These are phyloP conservation scores for Cordyceps fumosorosea DNA, from an alignment of 2,329 filamentous ascomycete species.

Conservation along the genomic window DNA sequence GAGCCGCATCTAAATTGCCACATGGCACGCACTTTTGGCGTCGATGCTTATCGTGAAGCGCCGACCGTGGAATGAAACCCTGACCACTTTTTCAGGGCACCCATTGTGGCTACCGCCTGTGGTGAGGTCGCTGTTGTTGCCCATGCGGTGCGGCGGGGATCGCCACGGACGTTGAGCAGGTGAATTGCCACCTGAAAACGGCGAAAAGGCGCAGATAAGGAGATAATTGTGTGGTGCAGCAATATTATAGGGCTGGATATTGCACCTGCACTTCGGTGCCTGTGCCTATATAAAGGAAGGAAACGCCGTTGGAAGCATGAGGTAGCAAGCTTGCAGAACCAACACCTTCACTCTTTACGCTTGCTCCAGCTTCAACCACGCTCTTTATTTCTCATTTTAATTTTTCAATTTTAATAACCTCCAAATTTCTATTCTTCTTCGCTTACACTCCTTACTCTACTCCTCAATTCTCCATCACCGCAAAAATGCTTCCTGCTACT, in stretches of 20 bases:
- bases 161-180: background rate
- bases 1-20: conserved; percentile 2
- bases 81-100: background rate
- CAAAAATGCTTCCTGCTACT: background rate
- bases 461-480: background rate
- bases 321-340: background rate
- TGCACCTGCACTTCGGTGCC: too few species aligned
- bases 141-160: background rate
- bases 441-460: background rate
- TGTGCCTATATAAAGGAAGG: background rate
- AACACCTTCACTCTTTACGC: background rate
- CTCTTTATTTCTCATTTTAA: background rate
- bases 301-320: background rate
- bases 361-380: background rate
- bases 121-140: background rate
- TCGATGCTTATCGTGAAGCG: background rate
- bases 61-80: background rate
- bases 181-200: background rate
- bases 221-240: background rate
- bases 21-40: background rate
- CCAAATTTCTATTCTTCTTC: background rate
- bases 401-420: background rate
- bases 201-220: background rate
- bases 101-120: background rate
- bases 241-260: too few species aligned